phyloP scores from a whole-genome alignment of 139 green algal genomes.

The Micractinium conductrix region DNA sequence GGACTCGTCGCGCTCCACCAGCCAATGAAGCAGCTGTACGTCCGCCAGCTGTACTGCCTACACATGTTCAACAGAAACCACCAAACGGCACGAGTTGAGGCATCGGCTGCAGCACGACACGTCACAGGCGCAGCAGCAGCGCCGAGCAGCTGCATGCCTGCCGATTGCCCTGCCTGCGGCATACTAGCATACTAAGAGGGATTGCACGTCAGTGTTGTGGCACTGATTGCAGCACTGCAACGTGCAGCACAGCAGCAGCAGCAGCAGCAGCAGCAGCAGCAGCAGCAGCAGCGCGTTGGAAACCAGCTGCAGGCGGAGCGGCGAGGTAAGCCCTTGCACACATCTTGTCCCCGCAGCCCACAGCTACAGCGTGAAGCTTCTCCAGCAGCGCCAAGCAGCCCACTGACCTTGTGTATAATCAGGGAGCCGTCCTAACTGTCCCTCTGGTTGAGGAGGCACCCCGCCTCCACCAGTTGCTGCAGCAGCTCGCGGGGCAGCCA shows the following conservation, averaged over 20 bases:
- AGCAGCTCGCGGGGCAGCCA: not conserved
- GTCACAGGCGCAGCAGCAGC: not conserved
- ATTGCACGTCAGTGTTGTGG: no score
- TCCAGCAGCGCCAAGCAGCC: not conserved
- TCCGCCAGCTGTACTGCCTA: conserved; percentile 22
- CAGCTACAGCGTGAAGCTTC: no score
- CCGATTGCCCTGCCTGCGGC: no score
- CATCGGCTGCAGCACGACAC: not conserved
- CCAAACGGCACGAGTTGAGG: not conserved
- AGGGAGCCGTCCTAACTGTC: not conserved
- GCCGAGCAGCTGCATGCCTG: no score
- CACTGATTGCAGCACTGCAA: not conserved
- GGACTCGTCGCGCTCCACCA: not conserved
- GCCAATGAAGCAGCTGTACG: conserved; percentile 15
- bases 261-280: not conserved
- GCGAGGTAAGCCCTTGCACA: no score
- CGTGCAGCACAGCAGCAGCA: no score
- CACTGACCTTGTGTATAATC: conserved; percentile 20
- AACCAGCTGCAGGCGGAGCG: no score
- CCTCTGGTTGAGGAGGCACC: conserved; percentile 5
- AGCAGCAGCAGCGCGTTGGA: not conserved
- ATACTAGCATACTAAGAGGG: no score
- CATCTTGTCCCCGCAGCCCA: no score
- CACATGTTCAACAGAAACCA: not conserved
- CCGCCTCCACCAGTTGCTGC: not conserved